Conservation (phyloP, 2,329 filamentous ascomycete species). For the Trichoderma sp. region DNA sequence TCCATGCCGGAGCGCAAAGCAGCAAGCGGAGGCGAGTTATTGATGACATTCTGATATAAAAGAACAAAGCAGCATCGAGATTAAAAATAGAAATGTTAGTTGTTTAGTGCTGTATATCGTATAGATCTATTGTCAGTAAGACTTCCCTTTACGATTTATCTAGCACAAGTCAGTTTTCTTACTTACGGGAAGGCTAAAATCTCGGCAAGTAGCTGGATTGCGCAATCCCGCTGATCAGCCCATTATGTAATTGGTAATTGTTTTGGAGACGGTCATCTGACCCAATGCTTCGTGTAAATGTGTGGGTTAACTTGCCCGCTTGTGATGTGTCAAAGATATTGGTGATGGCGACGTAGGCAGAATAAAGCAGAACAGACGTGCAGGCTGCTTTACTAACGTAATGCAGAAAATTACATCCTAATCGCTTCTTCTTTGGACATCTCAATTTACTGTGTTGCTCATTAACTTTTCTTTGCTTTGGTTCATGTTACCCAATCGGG, state of each 20-base stretch:
- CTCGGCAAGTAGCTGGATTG: not conserved
- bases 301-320: not conserved
- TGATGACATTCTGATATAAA: not conserved
- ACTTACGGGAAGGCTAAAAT: not conserved
- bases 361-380: not conserved
- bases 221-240: not conserved
- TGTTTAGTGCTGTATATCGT: not conserved
- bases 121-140: not conserved
- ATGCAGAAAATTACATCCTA: not conserved
- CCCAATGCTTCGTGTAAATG: not conserved
- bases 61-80: not conserved
- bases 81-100: not conserved
- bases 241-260: not conserved
- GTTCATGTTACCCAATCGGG: rapidly evolving
- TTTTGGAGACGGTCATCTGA: not conserved
- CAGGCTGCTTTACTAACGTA: not conserved
- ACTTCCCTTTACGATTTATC: not conserved
- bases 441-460: no score
- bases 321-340: not conserved
- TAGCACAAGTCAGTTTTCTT: not conserved
- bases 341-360: not conserved
- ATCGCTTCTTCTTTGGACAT: not conserved
- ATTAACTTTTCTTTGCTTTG: not conserved
- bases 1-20: not conserved
- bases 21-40: not conserved